These are phyloP conservation scores for Lachnellula cervina DNA, from an alignment of 2,329 filamentous ascomycete species.

Conservation along the genomic window DNA sequence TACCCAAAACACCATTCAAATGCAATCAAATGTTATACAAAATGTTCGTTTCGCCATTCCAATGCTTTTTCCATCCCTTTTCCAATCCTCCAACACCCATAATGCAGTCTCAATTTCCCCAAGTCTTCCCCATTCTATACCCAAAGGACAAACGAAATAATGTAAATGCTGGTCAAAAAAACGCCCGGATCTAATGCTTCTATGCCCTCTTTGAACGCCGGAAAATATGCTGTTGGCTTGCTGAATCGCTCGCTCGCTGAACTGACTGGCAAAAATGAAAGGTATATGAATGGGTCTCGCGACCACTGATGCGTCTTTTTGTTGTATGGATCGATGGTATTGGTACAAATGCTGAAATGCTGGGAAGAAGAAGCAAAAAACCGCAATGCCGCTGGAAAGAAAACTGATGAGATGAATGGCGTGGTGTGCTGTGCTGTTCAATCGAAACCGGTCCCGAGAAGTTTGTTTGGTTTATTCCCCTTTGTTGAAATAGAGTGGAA, in stretches of 20 bases:
- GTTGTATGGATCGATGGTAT: neutral
- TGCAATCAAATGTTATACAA: neutral
- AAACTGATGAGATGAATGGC: no score
- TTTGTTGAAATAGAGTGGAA: neutral
- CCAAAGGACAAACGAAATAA: neutral
- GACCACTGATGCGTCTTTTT: conserved; percentile 6
- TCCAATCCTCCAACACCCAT: neutral
- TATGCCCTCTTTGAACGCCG: conserved; percentile 19
- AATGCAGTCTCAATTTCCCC: neutral
- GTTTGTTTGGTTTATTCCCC: neutral
- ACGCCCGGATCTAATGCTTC: conserved; percentile 10
- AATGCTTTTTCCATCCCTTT: neutral
- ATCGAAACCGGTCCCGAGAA: neutral
- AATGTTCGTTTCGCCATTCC: neutral
- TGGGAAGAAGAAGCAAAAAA: neutral
- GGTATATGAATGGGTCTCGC: conserved; percentile 1
- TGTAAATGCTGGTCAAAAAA: neutral
- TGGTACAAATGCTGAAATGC: conserved; percentile 2
- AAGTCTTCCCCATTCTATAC: no score
- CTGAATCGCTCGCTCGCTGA: no score
- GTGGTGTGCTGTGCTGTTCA: neutral
- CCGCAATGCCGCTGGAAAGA: no score
- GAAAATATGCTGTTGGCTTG: neutral
- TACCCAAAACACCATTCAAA: neutral
- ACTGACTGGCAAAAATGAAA: no score